phyloP scores from a whole-genome alignment of 345 rosid genomes.

The Heritiera fomes region DNA sequence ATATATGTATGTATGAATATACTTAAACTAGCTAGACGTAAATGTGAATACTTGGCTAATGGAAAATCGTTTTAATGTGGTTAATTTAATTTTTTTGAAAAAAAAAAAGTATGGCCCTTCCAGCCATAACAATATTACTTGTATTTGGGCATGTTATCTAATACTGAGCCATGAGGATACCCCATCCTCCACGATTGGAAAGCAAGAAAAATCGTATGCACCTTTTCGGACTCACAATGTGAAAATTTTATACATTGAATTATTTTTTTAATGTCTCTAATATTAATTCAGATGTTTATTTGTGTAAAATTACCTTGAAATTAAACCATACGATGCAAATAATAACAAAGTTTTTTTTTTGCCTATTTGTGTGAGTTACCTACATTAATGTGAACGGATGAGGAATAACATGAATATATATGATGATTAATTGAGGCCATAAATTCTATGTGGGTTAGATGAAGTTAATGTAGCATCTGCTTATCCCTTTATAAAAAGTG shows the following conservation, averaged over 20 bases:
- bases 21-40: background rate
- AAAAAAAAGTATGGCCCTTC: background rate
- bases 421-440: background rate
- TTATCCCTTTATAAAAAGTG: background rate
- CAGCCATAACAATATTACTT: too few species aligned
- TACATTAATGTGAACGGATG: background rate
- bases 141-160: too few species aligned
- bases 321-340: background rate
- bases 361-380: too few species aligned
- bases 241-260: too few species aligned
- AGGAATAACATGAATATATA: background rate
- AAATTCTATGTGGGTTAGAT: background rate
- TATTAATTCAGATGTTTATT: background rate
- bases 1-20: too few species aligned
- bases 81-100: background rate
- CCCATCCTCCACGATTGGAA: too few species aligned
- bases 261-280: background rate
- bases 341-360: background rate
- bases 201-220: too few species aligned
- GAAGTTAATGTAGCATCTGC: conserved; percentile 10
- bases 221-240: too few species aligned
- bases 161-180: too few species aligned
- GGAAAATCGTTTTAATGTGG: background rate
- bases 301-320: background rate
- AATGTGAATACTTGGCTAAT: background rate